These are phyloP conservation scores for Apiotrichum porosum DNA, from an alignment of 1,284 basidiomycete genomes.

Conservation along the genomic window DNA sequence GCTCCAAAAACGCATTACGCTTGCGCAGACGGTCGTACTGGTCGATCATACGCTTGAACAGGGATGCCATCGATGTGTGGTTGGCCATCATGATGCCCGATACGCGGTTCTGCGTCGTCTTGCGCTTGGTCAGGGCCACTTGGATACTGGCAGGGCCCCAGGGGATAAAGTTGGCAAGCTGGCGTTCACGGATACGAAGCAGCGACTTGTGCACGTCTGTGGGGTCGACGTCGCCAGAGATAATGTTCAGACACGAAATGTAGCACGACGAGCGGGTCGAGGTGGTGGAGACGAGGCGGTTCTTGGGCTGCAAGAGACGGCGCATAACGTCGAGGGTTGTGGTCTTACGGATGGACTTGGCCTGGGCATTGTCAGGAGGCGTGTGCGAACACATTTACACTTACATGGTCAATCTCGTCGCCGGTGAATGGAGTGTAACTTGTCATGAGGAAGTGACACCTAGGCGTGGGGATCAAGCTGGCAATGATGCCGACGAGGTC, in stretches of 20 bases:
- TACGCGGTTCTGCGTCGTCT: slow-evolving; percentile 92
- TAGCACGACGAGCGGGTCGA: slow-evolving; percentile 90
- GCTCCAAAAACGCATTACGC: slow-evolving; percentile 92
- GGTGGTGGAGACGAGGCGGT: slow-evolving; percentile 94
- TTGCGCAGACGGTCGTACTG: slow-evolving; percentile 87
- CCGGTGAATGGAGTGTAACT: slow-evolving; percentile 98
- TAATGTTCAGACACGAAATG: slow-evolving; percentile 97
- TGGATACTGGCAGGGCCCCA: slow-evolving; percentile 99
- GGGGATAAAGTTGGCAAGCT: slow-evolving; percentile 95
- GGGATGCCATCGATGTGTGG: slow-evolving; percentile 90
- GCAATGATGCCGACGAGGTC: slow-evolving; percentile 97
- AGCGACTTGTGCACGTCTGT: slow-evolving; percentile 98
- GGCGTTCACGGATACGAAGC: slow-evolving; percentile 90
- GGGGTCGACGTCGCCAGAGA: slow-evolving; percentile 96
- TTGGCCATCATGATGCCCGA: slow-evolving; percentile 99
- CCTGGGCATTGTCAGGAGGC: slow-evolving; percentile 54
- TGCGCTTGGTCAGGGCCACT: slow-evolving; percentile 83
- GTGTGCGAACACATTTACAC: slow-evolving; percentile 6
- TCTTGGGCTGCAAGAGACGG: slow-evolving; percentile 93
- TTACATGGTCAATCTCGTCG: slow-evolving; percentile 87
- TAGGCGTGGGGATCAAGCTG: slow-evolving; percentile 94
- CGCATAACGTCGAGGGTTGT: slow-evolving; percentile 99
- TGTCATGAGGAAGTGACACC: slow-evolving; percentile 99
- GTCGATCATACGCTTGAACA: slow-evolving; percentile 93
- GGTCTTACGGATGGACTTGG: slow-evolving; percentile 82